These are phyloP conservation scores for Tuber magnatum DNA, from an alignment of 495 filamentous ascomycete species.

Conservation along the genomic window DNA sequence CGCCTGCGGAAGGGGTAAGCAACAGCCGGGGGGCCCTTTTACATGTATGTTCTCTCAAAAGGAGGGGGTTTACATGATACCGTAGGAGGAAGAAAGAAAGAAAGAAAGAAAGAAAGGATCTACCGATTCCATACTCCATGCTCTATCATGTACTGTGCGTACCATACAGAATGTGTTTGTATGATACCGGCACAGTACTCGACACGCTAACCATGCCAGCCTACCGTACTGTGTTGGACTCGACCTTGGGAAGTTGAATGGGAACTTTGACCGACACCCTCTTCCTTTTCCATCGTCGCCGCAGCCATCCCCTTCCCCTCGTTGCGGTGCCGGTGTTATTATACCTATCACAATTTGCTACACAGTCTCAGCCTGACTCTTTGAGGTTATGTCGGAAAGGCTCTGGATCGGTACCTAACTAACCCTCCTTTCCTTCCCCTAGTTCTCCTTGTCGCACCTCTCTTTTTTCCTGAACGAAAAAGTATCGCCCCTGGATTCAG, in stretches of 20 bases:
- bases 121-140: not conserved
- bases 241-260: not conserved
- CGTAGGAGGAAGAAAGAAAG: not conserved
- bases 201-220: not conserved
- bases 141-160: no score
- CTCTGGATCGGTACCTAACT: not conserved
- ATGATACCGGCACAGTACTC: no score
- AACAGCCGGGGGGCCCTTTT: not conserved
- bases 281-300: not conserved
- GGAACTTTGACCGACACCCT: not conserved
- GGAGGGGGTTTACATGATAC: not conserved
- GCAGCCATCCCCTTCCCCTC: not conserved
- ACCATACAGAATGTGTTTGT: not conserved
- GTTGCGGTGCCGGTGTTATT: not conserved
- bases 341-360: not conserved
- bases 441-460: not conserved
- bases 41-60: not conserved
- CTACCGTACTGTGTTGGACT: not conserved
- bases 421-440: not conserved
- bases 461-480: not conserved
- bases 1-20: not conserved
- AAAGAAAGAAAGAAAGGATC: not conserved
- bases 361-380: not conserved
- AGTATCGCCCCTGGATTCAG: conserved; percentile 3
- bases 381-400: not conserved